Conservation (phyloP, 768 basidiomycete genomes). For the Amanita thiersii region DNA sequence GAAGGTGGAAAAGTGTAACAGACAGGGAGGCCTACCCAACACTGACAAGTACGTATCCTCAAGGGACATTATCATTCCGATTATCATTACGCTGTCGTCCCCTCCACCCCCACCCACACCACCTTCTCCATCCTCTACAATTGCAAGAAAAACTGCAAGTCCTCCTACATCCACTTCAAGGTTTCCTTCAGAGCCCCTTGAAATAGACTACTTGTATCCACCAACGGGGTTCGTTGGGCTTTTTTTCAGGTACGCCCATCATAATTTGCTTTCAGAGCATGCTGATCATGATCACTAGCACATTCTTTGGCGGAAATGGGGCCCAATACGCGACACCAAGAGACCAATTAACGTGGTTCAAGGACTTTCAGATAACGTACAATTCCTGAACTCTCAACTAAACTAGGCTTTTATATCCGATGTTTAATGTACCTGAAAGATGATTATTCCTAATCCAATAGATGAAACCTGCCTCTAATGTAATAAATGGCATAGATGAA, state of each 20-base stretch:
- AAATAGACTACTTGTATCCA: slow-evolving; percentile 2
- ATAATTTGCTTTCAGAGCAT: slow-evolving; percentile 2
- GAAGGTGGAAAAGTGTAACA: too few relatives aligned
- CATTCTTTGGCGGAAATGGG: slow-evolving; percentile 70
- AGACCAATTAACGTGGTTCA: slow-evolving; percentile 66
- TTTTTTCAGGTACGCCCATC: slow-evolving; percentile 62
- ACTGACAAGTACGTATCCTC: too few relatives aligned
- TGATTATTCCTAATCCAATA: too few relatives aligned
- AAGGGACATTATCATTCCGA: too few relatives aligned
- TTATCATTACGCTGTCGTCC: slow-evolving; percentile 1
- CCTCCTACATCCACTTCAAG: neutral
- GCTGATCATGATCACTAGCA: slow-evolving; percentile 26
- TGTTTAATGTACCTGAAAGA: too few relatives aligned
- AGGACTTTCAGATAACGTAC: slow-evolving; percentile 42
- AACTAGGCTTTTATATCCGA: too few relatives aligned
- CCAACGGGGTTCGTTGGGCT: slow-evolving; percentile 41
- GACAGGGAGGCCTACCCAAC: too few relatives aligned
- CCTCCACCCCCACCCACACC: neutral
- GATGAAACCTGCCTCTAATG: too few relatives aligned
- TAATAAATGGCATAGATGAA: too few relatives aligned
- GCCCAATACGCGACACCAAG: slow-evolving; percentile 47
- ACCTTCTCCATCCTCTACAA: slow-evolving; percentile 5
- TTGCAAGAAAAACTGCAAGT: neutral
- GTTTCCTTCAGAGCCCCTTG: slow-evolving; percentile 11
- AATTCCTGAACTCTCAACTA: slow-evolving; percentile 14